Base-by-base conservation (phyloP, 2,329 filamentous ascomycete species). In the Trichoderma asperellum region DNA sequence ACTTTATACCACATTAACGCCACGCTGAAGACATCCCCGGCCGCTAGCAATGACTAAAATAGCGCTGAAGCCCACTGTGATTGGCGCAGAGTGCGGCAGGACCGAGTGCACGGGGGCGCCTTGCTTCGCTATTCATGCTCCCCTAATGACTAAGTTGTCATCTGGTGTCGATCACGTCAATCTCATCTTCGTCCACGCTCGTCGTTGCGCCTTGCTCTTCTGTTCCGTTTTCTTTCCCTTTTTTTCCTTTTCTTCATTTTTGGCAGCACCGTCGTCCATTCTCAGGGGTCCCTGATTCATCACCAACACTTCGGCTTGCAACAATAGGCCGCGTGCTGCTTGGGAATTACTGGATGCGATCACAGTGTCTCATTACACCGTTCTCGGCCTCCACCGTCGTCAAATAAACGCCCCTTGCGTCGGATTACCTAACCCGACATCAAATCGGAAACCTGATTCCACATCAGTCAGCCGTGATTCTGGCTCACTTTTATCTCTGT, bases 51-150 rank as follows among this genome's bases (percentile, higher is more conserved):
- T 18, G 64, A 67, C 64, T 59, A 67, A 67, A 67, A 40, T 52
- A 67, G 64, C 55, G 64, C 64, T 27, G 29, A 49, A 59, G 55
- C 29, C 53, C 64, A 18, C 64, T 52, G 49, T 67, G 64, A 67
- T 67, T 67, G 64, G 60, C 35, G 55, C 55, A 35, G 29, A 1
- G 3, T n/a, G 27, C 27, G 27, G 55, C 32, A 57, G 29, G 24
- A 57, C 57, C 12, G 57, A 43, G 55, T 32, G 64, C 64, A 56
- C 14, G 64, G 64, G 63, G 64, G 64, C 64, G 64, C 58, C 64
- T 59, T 40, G 37, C 55, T 67, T 67, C 64, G 37, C 63, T 57
- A 47, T 66, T 43, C 53, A 66, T 66, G 62, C 62, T 66, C 62
- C 52, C 55, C 62, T 57, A 57, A 66, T 57, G 63, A 52, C 64